These are phyloP conservation scores for Podila clonocystis DNA, from an alignment of 192 early-diverging fungal genomes.

Conservation along the genomic window DNA sequence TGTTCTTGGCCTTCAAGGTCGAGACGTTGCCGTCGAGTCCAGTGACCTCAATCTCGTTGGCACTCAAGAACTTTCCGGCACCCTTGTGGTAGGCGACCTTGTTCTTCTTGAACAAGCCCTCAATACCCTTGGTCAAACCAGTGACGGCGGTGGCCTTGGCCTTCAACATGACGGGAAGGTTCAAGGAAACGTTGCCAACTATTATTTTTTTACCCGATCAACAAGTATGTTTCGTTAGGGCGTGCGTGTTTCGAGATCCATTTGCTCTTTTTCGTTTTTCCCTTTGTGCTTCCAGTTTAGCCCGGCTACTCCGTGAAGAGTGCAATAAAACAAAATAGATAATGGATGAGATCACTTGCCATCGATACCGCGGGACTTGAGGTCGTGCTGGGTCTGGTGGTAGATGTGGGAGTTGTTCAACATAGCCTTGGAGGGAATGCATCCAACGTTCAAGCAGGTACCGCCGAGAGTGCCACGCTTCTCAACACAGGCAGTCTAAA, in stretches of 20 bases:
- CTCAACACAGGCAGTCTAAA: slow-evolving; percentile 95
- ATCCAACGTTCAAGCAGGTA: slow-evolving; percentile 99
- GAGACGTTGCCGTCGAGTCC: slow-evolving; percentile 80
- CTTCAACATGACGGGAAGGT: slow-evolving; percentile 90
- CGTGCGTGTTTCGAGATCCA: too few species aligned
- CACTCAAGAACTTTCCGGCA: slow-evolving; percentile 79
- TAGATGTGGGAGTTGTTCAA: slow-evolving; percentile 98
- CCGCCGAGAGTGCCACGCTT: slow-evolving; percentile 95
- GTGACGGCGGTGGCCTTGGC: slow-evolving; percentile 91
- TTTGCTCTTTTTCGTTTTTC: neutral
- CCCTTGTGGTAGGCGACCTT: slow-evolving; percentile 97
- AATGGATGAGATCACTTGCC: slow-evolving; percentile 49
- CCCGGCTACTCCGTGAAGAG: neutral
- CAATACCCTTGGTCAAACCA: slow-evolving; percentile 91
- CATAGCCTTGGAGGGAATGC: slow-evolving; percentile 99
- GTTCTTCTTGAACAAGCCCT: slow-evolving; percentile 97
- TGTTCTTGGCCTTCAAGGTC: slow-evolving; percentile 90
- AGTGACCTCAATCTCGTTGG: slow-evolving; percentile 85
- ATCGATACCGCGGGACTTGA: slow-evolving; percentile 94
- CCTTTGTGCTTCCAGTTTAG: neutral
- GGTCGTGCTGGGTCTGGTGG: slow-evolving; percentile 92
- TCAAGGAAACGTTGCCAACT: slow-evolving; percentile 84
- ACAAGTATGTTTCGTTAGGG: too few species aligned
- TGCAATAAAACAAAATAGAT: neutral
- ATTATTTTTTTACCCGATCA: neutral